phyloP scores from a whole-genome alignment of 345 rosid genomes.

The Populus davidiana region DNA sequence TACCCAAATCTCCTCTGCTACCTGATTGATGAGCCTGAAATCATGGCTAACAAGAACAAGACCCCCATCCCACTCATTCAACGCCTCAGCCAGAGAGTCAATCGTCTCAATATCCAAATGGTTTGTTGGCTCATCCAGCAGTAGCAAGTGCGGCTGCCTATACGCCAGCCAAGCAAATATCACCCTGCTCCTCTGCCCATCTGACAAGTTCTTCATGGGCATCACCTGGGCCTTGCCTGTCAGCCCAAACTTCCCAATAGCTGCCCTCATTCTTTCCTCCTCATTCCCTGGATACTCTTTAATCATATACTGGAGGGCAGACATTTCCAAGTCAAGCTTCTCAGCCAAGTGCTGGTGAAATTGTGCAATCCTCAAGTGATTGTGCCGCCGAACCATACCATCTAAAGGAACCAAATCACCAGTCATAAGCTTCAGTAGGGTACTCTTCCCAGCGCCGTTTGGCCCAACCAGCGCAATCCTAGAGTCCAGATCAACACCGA shows the following conservation, averaged over 20 bases:
- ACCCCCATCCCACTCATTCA: conserved; percentile 89
- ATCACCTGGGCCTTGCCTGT: conserved; percentile 95
- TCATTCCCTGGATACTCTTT: conserved; percentile 86
- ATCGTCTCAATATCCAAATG: conserved; percentile 98
- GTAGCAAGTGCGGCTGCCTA: conserved; percentile 89
- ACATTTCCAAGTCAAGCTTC: conserved; percentile 76
- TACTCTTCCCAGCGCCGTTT: conserved; percentile 98
- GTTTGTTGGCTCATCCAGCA: conserved; percentile 94
- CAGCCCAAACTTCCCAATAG: conserved; percentile 83
- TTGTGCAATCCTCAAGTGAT: conserved; percentile 90
- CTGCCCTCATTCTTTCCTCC: conserved; percentile 95
- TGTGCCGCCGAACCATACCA: conserved; percentile 98
- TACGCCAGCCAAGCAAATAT: conserved; percentile 95
- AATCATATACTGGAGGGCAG: conserved; percentile 87
- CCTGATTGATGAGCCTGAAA: conserved; percentile 87
- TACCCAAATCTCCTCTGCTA: conserved; percentile 85
- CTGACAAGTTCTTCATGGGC: conserved; percentile 97
- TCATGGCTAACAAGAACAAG: conserved; percentile 86
- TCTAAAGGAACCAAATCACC: conserved; percentile 80
- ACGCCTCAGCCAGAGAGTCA: conserved; percentile 81
- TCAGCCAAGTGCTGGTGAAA: conserved; percentile 95
- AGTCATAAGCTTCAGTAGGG: conserved; percentile 93
- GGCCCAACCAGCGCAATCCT: conserved; percentile 96
- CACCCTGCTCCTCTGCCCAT: conserved; percentile 94
- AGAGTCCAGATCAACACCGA: conserved; percentile 94